Conservation (phyloP, 441 rosid genomes). For the California macrophylla region DNA sequence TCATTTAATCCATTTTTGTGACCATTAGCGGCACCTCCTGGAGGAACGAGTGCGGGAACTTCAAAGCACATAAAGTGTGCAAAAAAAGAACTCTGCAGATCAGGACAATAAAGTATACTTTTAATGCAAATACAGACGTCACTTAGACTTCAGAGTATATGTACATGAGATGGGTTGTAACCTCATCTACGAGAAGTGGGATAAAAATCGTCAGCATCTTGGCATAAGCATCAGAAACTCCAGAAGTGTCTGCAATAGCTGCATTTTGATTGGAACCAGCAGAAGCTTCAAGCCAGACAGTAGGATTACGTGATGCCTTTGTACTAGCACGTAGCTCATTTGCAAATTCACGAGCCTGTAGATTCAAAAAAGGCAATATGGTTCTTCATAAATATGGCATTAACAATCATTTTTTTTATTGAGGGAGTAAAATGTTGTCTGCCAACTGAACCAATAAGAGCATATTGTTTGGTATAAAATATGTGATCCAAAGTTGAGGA, state of each 20-base stretch:
- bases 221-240: constrained; percentile 94
- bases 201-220: constrained; percentile 97
- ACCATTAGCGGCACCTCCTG: constrained; percentile 64
- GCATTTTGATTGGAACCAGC: constrained; percentile 70
- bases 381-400: neutral
- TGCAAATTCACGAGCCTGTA: constrained; percentile 96
- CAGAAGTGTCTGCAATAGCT: constrained; percentile 65
- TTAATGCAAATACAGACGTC: constrained; percentile 12
- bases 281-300: constrained; percentile 93
- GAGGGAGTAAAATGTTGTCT: neutral
- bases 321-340: constrained; percentile 99
- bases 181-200: constrained; percentile 98
- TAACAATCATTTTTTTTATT: neutral
- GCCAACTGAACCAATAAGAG: neutral
- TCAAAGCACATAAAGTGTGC: constrained; percentile 99
- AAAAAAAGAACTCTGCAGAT: constrained; percentile 88
- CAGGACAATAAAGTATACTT: constrained; percentile 19
- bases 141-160: constrained; percentile 14
- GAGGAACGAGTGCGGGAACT: constrained; percentile 93
- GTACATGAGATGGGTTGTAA: constrained; percentile 21
- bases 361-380: constrained; percentile 13
- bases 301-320: constrained; percentile 90
- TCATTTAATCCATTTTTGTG: constrained; percentile 47
- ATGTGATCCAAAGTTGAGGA: neutral
- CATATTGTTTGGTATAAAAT: neutral